These are phyloP conservation scores for Ambrosia artemisiifolia DNA, from an alignment of 129 eudicot species.

Conservation along the genomic window DNA sequence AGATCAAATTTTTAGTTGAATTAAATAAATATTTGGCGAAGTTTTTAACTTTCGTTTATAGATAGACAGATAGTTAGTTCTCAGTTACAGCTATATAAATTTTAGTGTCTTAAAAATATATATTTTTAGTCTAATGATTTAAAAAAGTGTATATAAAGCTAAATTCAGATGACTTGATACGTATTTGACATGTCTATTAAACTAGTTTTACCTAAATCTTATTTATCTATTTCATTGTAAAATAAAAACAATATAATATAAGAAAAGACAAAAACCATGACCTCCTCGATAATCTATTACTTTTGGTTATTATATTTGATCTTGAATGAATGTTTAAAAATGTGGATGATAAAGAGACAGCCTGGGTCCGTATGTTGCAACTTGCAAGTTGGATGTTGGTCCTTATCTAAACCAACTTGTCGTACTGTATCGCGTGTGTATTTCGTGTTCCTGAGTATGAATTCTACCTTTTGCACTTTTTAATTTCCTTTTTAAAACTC, in stretches of 20 bases:
- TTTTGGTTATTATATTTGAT: neutral
- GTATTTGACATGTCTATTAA: neutral
- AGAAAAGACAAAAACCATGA: neutral
- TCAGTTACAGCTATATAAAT: neutral
- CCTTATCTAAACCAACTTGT: neutral
- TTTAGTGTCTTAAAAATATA: neutral
- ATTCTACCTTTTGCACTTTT: neutral
- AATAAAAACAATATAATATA: neutral
- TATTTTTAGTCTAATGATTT: neutral
- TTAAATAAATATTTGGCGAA: no score
- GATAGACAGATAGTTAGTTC: neutral
- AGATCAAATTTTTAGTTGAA: no score
- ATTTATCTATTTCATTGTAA: neutral
- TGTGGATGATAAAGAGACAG: constrained; percentile 6
- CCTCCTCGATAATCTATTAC: no score
- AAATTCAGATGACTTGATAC: neutral
- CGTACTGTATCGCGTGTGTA: neutral
- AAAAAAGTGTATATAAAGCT: no score
- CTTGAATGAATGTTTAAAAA: neutral
- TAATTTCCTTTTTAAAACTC: neutral
- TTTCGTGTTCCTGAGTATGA: neutral
- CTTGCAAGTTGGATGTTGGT: neutral
- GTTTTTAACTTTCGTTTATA: neutral
- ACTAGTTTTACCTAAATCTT: neutral
- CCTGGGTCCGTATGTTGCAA: neutral